Percentiles rank a stretch among this genome's conserved stretches.
Evolutionary conservation across 2,329 filamentous ascomycete species (phyloP).

Genomic region (Botryotinia narcissicola): DNA sequence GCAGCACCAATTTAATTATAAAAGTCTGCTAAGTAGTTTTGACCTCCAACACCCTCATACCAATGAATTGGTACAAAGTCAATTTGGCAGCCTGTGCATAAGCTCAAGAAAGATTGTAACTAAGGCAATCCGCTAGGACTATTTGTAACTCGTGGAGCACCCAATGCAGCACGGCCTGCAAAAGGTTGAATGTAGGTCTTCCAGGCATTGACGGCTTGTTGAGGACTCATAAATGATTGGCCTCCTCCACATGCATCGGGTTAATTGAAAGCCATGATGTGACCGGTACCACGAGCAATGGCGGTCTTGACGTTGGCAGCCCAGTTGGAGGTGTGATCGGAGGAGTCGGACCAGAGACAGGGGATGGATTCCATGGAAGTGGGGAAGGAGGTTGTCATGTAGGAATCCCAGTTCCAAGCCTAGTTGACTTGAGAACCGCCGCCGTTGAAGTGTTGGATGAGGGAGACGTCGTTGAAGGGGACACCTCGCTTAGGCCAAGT

Average conservation of each 20-base stretch:
- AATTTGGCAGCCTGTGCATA: slow-evolving; percentile 44
- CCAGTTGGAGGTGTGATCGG: slow-evolving; percentile 9
- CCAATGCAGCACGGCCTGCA: slow-evolving; percentile 44
- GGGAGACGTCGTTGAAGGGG: slow-evolving; percentile 23
- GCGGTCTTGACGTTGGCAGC: slow-evolving; percentile 8
- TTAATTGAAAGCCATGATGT: slow-evolving; percentile 69
- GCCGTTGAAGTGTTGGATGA: slow-evolving; percentile 25
- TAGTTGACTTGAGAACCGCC: slow-evolving; percentile 41
- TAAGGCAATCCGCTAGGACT: slow-evolving; percentile 41
- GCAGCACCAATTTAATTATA: not conserved
- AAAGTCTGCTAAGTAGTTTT: slow-evolving; percentile 42
- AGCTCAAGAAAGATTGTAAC: slow-evolving; percentile 44
- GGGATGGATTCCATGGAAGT: slow-evolving; percentile 58
- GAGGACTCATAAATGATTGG: slow-evolving; percentile 51
- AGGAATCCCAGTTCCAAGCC: slow-evolving; percentile 66
- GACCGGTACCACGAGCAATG: slow-evolving; percentile 47
- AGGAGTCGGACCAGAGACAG: slow-evolving; percentile 55
- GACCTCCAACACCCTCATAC: slow-evolving; percentile 44
- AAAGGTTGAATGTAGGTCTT: slow-evolving; percentile 46
- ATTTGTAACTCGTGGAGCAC: slow-evolving; percentile 50
- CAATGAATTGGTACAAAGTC: slow-evolving; percentile 49
- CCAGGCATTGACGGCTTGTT: slow-evolving; percentile 43
- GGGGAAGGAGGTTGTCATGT: slow-evolving; percentile 43
- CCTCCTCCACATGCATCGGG: slow-evolving; percentile 50
- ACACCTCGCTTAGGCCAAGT: slow-evolving; percentile 23